phyloP scores from a whole-genome alignment of 2,329 filamentous ascomycete genomes.

The Elsinoe batatas region DNA sequence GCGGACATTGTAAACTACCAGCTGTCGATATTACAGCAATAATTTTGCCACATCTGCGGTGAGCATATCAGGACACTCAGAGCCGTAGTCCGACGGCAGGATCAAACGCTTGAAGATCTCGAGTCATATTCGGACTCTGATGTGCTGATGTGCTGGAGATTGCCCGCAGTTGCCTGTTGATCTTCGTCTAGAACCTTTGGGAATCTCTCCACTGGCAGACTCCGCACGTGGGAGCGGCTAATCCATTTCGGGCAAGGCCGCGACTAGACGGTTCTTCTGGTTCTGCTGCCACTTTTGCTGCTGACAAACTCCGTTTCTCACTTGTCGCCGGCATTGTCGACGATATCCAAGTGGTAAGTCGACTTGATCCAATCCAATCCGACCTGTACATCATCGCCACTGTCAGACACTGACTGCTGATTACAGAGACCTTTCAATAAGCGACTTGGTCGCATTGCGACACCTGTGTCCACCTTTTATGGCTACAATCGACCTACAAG shows the following conservation, averaged over 20 bases:
- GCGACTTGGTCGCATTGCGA: slow-evolving; percentile 15
- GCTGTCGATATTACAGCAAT: too few relatives aligned
- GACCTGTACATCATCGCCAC: not conserved
- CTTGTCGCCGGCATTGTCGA: not conserved
- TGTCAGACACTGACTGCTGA: not conserved
- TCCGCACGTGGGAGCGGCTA: slow-evolving; percentile 8
- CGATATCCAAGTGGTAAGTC: not conserved
- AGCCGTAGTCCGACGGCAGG: not conserved
- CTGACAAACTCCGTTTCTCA: slow-evolving; percentile 3
- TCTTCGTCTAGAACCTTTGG: not conserved
- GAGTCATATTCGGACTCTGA: not conserved
- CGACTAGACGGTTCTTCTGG: not conserved
- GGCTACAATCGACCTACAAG: slow-evolving; percentile 3
- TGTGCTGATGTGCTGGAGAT: slow-evolving; percentile 6
- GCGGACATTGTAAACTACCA: not conserved
- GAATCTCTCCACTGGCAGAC: not conserved
- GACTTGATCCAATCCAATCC: not conserved
- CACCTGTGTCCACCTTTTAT: slow-evolving; percentile 24
- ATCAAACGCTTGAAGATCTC: slow-evolving; percentile 4
- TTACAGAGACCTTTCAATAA: slow-evolving; percentile 14
- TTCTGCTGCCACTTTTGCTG: not conserved
- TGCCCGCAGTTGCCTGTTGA: not conserved
- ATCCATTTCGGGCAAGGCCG: not conserved
- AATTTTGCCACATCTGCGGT: not conserved
- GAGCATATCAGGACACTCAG: not conserved